A percentile compares a stretch with the other conserved stretches of the same genome.
Evolutionary conservation across 495 filamentous ascomycete species (phyloP).

Genomic region (Hyaloscypha hepaticicola): DNA sequence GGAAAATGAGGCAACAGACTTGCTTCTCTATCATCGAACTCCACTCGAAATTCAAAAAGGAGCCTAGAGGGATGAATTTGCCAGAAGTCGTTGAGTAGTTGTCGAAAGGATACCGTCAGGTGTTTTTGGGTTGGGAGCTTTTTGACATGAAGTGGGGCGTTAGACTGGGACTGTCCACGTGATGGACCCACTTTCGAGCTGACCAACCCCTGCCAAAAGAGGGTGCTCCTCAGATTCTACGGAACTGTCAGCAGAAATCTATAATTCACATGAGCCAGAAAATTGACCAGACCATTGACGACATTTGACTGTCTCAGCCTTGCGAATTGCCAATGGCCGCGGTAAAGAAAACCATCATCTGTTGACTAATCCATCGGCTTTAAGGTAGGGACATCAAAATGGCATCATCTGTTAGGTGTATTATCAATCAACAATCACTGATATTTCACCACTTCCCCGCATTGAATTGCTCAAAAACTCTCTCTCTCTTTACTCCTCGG

Average conservation of each 20-base stretch:
- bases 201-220: background rate
- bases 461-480: background rate
- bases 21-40: too few species aligned
- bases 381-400: constrained; percentile 3
- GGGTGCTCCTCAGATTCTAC: background rate
- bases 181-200: background rate
- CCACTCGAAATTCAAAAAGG: background rate
- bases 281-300: background rate
- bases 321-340: background rate
- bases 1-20: background rate
- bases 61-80: background rate
- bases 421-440: constrained; percentile 29
- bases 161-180: background rate
- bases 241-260: background rate
- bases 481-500: background rate
- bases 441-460: background rate
- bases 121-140: too few species aligned
- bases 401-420: constrained; percentile 15
- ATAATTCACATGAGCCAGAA: background rate
- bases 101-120: too few species aligned
- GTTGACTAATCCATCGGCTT: background rate
- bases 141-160: background rate
- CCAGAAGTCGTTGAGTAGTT: background rate
- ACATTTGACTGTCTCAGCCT: background rate
- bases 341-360: background rate